Conservation (phyloP, 2,329 filamentous ascomycete genomes). For the Mollisia scopiformis region DNA sequence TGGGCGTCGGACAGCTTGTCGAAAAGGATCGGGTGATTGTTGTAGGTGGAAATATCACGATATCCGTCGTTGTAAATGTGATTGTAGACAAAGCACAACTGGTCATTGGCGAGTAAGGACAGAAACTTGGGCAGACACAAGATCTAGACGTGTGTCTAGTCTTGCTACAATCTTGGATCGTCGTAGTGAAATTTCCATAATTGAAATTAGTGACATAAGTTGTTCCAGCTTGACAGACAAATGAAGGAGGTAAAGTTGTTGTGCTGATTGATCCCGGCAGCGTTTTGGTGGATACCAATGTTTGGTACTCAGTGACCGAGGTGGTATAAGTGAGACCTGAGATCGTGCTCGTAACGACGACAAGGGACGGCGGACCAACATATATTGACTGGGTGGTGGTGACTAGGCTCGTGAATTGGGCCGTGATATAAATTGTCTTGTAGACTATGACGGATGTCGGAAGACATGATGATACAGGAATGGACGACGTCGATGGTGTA, state of each 20-base stretch:
- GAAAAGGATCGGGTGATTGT: not conserved
- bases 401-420: constrained; percentile 5
- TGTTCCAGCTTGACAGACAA: constrained; percentile 20
- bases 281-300: constrained; percentile 3
- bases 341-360: not conserved
- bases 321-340: not conserved
- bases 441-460: constrained; percentile 10
- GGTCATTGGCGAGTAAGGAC: constrained; percentile 4
- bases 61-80: not conserved
- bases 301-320: constrained; percentile 6
- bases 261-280: constrained; percentile 34
- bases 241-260: constrained; percentile 9
- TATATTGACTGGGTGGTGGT: constrained; percentile 4
- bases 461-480: constrained; percentile 1
- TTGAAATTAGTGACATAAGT: constrained; percentile 25
- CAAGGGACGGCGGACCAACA: not conserved
- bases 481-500: not conserved
- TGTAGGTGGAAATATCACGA: not conserved
- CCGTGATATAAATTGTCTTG: constrained; percentile 5
- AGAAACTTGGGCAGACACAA: constrained; percentile 19
- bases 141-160: constrained; percentile 12
- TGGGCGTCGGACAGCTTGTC: too few relatives aligned
- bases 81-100: constrained; percentile 11
- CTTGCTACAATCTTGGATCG: constrained; percentile 16
- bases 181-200: constrained; percentile 23